Evolutionary conservation across 352 stramenopile species (phyloP), one percentile per base, ranked within the genome.

Genomic region (Phytophthora constricta): DNA sequence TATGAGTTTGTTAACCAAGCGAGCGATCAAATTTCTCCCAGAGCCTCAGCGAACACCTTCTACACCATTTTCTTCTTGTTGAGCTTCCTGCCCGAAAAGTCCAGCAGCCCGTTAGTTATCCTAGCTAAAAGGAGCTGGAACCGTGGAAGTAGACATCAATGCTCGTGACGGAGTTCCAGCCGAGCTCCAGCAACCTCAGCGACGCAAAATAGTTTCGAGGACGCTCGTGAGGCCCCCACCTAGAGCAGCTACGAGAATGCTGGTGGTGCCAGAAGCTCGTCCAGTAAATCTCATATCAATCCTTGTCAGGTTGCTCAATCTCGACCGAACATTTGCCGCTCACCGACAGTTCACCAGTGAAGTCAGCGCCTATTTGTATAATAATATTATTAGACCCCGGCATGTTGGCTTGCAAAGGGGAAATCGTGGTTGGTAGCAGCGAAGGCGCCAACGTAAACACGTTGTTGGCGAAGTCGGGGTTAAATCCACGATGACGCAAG

Each of bases 61-160:
- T 87, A 88, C 14, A 76, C 48, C 39, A 74, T 62, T 37, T 77
- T 79, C 79, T 87, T 90, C 71, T 90, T 86, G 72, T 90, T 90
- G 54, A 88, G 53, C 55, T 78, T 72, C 23, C 75, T 58, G 9
- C 70, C 78, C 27, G 70, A 78, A 67, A 87, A 86, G 55, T 74
- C 52, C 23, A 87, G 61, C 33, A 90, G 77, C 34, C 68, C 63
- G 61, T 86, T 81, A 47, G 73, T 74, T n/a, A 90, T 45, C 49
- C 74, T 76, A 10, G 67, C 69, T 54, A 87, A 53, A 90, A 72
- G 25, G 74, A 41, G 43, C 67, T 58, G 25, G 73, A 77, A 57
- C 68, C 65, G 37, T 75, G 48, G 50, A 85, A 84, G 42, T 70
- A 76, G 58, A 88, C 70, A 31, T 76, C 70, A 23, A 90, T 80